Evolutionary conservation across 345 rosid genomes (phyloP), one percentile per base, ranked within the genome.

Genomic region (Sapria himalayana): DNA sequence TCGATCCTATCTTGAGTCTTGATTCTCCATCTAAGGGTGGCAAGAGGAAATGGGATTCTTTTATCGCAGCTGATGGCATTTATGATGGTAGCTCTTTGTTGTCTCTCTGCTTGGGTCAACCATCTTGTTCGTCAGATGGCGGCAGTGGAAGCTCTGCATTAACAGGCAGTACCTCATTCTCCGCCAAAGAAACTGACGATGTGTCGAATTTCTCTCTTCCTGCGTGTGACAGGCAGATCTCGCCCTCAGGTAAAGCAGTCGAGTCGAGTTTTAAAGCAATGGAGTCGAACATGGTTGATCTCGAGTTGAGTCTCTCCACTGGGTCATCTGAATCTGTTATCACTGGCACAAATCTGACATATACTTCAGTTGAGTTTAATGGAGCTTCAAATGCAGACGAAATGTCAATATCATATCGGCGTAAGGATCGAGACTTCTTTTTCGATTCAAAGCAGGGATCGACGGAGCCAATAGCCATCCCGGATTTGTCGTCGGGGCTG

Each of bases 61-160:
- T 86, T 22, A 57, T 57, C 47, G 62, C 63, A 38, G 48, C 77
- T 15, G 20, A 50, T 45, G 55, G 24, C 45, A 60, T 44, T 33
- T 57, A 64, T 60, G 65, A 46, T 62, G 82, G 73, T 52, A 65
- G 85, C 19, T 63, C 73, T 14, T 65, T 82, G 40, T 65, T 82
- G 40, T 74, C 73, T 34, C 91, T 82, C 45, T 74, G 85, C 45
- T 61, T 89, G 11, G 82, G 91, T 29, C 63, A 57, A 29, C 52
- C 85, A 3, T 45, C 82, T 9, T 78, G 94, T 60, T 82, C 98
- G 34, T 82, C 98, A 4, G 93, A 89, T 55, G 82, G 91, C 58
- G 79, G 79, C 62, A n/a, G n/a, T n/a, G 93, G 70, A 34, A 82
- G 94, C 58, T 70, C 92, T 1, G 72, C 69, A 34, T 77, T 92